A percentile compares a stretch with the other conserved stretches of the same genome.
These are phyloP conservation scores for Yamadazyma akitaensis DNA, from an alignment of 805 yeast species.

Conservation along the genomic window DNA sequence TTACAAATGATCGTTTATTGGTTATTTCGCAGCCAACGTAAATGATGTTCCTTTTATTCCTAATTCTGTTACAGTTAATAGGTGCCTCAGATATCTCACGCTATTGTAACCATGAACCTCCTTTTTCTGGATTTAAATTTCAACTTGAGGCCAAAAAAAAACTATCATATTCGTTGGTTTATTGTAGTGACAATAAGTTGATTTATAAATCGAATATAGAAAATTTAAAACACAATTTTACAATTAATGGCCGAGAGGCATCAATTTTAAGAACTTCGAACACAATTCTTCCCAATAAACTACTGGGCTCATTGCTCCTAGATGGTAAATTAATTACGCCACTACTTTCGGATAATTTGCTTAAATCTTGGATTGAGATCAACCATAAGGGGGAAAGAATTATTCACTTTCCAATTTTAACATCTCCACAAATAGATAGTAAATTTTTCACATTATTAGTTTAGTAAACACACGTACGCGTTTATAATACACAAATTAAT, in stretches of 20 bases:
- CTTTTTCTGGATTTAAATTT: constrained; percentile 27
- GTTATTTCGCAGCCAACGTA: background rate
- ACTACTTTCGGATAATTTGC: constrained; percentile 24
- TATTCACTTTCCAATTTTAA: constrained; percentile 27
- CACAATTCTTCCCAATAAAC: constrained; percentile 19
- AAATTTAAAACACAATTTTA: constrained; percentile 3
- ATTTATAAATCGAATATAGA: constrained; percentile 12
- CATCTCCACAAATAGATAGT: constrained; percentile 28
- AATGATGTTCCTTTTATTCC: background rate
- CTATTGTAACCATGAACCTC: constrained; percentile 10
- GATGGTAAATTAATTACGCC: constrained; percentile 16
- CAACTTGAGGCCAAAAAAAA: constrained; percentile 19
- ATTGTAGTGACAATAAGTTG: constrained; percentile 29
- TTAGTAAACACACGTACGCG: background rate
- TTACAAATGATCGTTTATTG: background rate
- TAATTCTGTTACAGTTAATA: background rate
- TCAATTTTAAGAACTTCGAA: constrained; percentile 7
- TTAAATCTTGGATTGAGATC: constrained; percentile 28
- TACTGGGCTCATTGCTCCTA: constrained; percentile 19
- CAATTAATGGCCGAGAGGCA: constrained; percentile 5
- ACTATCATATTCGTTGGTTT: constrained; percentile 20
- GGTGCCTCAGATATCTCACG: constrained; percentile 9
- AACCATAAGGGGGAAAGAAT: constrained; percentile 14
- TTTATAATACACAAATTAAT: background rate
- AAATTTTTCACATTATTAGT: constrained; percentile 3